Conservation (phyloP, 306 rosid genomes). For the Coriaria nepalensis region DNA sequence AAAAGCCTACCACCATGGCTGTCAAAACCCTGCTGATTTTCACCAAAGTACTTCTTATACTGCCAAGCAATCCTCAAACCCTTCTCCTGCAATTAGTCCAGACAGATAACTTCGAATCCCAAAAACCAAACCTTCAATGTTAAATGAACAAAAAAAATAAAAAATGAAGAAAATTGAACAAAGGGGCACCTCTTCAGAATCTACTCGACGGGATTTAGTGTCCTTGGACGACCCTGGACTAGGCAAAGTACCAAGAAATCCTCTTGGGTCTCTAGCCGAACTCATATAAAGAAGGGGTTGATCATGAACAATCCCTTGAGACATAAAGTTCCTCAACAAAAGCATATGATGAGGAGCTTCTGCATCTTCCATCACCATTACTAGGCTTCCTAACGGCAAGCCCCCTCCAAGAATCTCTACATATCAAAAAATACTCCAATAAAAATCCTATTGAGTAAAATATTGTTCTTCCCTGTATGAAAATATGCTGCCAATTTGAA, state of each 20-base stretch:
- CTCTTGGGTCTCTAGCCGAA: slow-evolving; percentile 62
- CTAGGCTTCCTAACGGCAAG: slow-evolving; percentile 71
- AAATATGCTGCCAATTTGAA: no score
- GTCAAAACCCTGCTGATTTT: slow-evolving; percentile 36
- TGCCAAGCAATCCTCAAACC: slow-evolving; percentile 92
- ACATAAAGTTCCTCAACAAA: slow-evolving; percentile 81
- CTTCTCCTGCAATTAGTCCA: slow-evolving; percentile 41
- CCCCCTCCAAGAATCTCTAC: slow-evolving; percentile 87
- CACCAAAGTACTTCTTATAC: slow-evolving; percentile 76
- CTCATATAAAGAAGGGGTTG: slow-evolving; percentile 87
- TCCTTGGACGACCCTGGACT: slow-evolving; percentile 45
- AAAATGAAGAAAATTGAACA: slow-evolving; percentile 5
- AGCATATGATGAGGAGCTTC: slow-evolving; percentile 99
- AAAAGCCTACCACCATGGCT: slow-evolving; percentile 32
- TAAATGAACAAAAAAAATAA: not conserved
- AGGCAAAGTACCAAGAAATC: slow-evolving; percentile 86
- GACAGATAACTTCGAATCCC: slow-evolving; percentile 10
- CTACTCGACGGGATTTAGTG: slow-evolving; percentile 30
- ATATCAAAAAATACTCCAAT: no score
- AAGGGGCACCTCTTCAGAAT: slow-evolving; percentile 34
- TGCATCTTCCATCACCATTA: slow-evolving; percentile 84
- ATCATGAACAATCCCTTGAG: slow-evolving; percentile 67
- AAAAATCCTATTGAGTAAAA: no score
- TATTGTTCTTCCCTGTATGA: no score
- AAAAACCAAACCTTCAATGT: slow-evolving; percentile 9